These are phyloP conservation scores for Tubosaeta sp. DNA, from an alignment of 768 basidiomycete species.

Conservation along the genomic window DNA sequence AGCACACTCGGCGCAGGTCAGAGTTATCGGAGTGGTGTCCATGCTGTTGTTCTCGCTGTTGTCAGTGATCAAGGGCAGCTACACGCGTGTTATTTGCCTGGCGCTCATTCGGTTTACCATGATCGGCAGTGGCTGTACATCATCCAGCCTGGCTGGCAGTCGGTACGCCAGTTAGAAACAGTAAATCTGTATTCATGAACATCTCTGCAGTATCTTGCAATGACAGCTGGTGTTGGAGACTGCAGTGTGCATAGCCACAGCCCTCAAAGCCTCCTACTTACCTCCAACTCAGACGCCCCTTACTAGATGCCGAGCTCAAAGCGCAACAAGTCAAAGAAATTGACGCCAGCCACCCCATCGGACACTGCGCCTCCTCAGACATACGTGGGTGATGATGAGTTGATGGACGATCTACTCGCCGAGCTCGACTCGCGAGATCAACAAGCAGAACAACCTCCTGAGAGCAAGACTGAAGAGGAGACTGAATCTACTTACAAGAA, in stretches of 20 bases:
- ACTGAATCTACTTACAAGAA: constrained; percentile 33
- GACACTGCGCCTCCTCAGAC: constrained; percentile 21
- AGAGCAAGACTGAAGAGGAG: constrained; percentile 19
- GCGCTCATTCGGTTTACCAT: neutral
- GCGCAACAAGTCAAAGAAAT: constrained; percentile 53
- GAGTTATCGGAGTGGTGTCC: constrained; percentile 12
- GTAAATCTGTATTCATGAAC: neutral
- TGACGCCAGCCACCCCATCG: constrained; percentile 25
- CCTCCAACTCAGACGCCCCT: neutral
- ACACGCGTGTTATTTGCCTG: neutral
- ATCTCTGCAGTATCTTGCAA: neutral
- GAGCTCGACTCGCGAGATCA: constrained; percentile 67
- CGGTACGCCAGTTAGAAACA: neutral
- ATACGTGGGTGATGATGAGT: constrained; percentile 43
- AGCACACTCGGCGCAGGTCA: constrained; percentile 27
- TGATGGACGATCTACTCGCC: constrained; percentile 72
- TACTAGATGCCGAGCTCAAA: constrained; percentile 34
- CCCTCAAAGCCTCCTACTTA: neutral
- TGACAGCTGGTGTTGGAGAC: neutral
- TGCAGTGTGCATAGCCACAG: constrained; percentile 11
- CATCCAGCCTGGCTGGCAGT: neutral
- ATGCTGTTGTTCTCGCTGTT: constrained; percentile 4
- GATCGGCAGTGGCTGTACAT: constrained; percentile 8
- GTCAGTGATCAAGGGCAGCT: neutral
- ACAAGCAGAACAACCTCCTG: constrained; percentile 36